Conservation (phyloP, 2,329 filamentous ascomycete species). For the Penicillium sumatraense region DNA sequence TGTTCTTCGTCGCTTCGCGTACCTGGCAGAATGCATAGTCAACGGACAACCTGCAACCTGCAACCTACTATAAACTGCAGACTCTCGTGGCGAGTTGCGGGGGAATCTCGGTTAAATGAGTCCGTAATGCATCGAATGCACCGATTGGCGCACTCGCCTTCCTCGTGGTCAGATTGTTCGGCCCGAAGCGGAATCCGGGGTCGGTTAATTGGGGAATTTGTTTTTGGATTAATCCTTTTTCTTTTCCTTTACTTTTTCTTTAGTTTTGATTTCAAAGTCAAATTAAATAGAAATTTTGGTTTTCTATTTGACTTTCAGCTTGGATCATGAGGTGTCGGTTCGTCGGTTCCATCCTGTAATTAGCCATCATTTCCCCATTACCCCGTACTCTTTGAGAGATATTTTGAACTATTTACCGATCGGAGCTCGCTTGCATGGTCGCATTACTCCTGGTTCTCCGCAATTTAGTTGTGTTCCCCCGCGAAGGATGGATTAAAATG, state of each 20-base stretch:
- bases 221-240: neutral
- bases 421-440: neutral
- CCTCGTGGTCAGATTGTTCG: neutral
- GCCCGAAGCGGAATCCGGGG: neutral
- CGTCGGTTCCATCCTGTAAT: too few species aligned
- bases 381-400: too few species aligned
- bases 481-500: neutral
- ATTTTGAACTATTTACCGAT: neutral
- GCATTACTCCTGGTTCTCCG: neutral
- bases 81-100: neutral
- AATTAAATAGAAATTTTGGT: too few species aligned
- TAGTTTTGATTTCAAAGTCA: too few species aligned
- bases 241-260: neutral
- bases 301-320: neutral
- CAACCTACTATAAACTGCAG: neutral
- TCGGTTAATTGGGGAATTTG: neutral
- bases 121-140: neutral
- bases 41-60: too few species aligned
- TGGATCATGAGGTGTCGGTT: neutral
- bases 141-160: neutral
- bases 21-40: neutral
- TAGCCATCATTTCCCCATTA: too few species aligned
- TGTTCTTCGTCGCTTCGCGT: constrained; percentile 1
- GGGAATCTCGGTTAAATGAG: constrained; percentile 3
- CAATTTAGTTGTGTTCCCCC: neutral